These are phyloP conservation scores for Cryptosporidium andersoni DNA, from an alignment of 169 alveolate species.

Conservation along the genomic window DNA sequence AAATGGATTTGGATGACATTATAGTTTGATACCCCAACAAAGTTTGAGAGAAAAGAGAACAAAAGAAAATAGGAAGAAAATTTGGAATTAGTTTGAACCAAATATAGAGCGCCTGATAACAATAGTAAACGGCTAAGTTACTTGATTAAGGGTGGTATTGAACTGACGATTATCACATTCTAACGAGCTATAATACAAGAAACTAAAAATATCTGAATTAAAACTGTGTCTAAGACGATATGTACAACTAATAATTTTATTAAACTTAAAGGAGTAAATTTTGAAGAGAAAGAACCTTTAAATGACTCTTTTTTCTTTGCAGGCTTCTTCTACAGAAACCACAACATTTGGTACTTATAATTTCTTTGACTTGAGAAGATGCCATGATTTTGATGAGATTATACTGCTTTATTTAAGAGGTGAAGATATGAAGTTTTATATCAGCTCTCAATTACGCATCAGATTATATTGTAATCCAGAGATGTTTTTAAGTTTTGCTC, in stretches of 20 bases:
- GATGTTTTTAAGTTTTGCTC: constrained; percentile 27
- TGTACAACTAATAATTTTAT: too few species aligned
- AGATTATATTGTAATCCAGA: constrained; percentile 13
- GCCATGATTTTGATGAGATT: constrained; percentile 18
- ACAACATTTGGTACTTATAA: neutral
- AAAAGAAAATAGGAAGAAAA: neutral
- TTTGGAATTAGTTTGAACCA: too few species aligned
- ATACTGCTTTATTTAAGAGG: constrained; percentile 14
- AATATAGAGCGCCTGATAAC: too few species aligned
- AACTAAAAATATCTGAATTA: too few species aligned
- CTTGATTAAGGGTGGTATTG: too few species aligned
- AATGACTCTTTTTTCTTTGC: too few species aligned
- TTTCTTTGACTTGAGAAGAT: neutral
- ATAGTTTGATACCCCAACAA: neutral
- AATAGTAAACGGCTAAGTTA: too few species aligned
- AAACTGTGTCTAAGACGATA: too few species aligned
- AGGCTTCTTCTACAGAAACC: neutral
- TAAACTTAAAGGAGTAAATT: too few species aligned
- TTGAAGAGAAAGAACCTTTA: too few species aligned
- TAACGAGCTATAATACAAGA: too few species aligned
- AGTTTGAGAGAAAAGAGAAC: neutral
- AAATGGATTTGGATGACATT: constrained; percentile 63
- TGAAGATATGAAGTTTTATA: constrained; percentile 34
- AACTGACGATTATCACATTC: too few species aligned
- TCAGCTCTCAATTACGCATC: constrained; percentile 3